These are phyloP conservation scores for Fusarium circinatum DNA, from an alignment of 2,329 filamentous ascomycete genomes.

Conservation along the genomic window DNA sequence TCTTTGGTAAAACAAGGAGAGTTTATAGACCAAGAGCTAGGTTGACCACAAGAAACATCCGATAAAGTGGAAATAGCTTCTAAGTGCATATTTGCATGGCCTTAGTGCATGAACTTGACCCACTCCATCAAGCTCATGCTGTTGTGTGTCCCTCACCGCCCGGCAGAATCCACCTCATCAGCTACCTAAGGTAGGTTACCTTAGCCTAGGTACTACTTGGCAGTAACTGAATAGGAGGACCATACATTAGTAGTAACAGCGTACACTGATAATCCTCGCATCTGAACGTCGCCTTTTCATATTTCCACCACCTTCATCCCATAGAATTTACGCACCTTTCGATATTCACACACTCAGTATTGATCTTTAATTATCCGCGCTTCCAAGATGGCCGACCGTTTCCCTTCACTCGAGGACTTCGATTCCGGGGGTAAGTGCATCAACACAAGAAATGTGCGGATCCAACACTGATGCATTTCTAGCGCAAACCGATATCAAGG, in stretches of 20 bases:
- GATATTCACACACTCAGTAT: conserved; percentile 1
- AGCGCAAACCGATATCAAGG: conserved; percentile 76
- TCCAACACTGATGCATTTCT: conserved; percentile 39
- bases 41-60: conserved; percentile 37
- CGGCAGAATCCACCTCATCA: conserved; percentile 50
- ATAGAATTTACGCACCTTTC: neutral
- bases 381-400: conserved; percentile 76
- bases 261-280: conserved; percentile 32
- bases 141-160: conserved; percentile 45
- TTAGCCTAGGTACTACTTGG: conserved; percentile 36
- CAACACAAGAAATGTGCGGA: conserved; percentile 17
- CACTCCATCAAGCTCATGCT: conserved; percentile 16
- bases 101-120: conserved; percentile 34
- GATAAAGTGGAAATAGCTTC: conserved; percentile 31
- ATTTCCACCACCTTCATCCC: neutral
- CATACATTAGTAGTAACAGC: conserved; percentile 26
- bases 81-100: conserved; percentile 40
- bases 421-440: conserved; percentile 68
- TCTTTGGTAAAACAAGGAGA: conserved; percentile 38
- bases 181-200: conserved; percentile 32
- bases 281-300: conserved; percentile 7
- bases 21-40: conserved; percentile 39
- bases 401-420: conserved; percentile 83
- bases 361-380: neutral
- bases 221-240: conserved; percentile 44